A percentile compares a stretch with the other conserved stretches of the same genome.
phyloP scores from a whole-genome alignment of 2,329 filamentous ascomycete species.

The Pseudovirgaria hyperparasitica region DNA sequence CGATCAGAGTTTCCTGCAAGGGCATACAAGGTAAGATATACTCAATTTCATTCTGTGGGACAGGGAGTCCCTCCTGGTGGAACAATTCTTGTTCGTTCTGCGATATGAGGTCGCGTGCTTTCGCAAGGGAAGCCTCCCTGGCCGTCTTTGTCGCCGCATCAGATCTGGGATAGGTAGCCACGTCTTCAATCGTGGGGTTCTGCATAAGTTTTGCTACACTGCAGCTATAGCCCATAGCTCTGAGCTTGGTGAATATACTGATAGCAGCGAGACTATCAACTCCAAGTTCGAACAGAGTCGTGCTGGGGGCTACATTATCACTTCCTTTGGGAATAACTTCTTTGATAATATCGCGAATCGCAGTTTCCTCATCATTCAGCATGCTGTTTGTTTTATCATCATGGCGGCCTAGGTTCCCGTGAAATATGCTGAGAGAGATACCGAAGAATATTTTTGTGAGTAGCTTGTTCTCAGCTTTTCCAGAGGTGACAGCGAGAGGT shows the following conservation, averaged over 20 bases:
- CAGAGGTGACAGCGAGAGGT: conserved; percentile 18
- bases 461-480: conserved; percentile 20
- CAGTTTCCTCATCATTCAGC: conserved; percentile 13
- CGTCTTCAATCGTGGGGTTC: conserved; percentile 21
- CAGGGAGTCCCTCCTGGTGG: conserved; percentile 5
- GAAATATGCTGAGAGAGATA: conserved; percentile 13
- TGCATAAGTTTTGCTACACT: conserved; percentile 23
- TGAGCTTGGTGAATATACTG: conserved; percentile 21
- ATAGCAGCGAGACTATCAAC: conserved; percentile 27
- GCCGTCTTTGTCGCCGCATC: conserved; percentile 5
- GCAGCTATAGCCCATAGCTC: conserved; percentile 19
- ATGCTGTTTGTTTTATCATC: conserved; percentile 9
- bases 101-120: conserved; percentile 5
- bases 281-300: conserved; percentile 25
- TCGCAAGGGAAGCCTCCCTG: conserved; percentile 1
- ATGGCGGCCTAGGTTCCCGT: too few species aligned
- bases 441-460: conserved; percentile 15
- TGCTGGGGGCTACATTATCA: conserved; percentile 10
- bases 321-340: conserved; percentile 10
- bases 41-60: conserved; percentile 4
- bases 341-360: conserved; percentile 13
- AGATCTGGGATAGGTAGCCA: conserved; percentile 18
- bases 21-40: conserved; percentile 17
- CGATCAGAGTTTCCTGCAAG: conserved; percentile 22
- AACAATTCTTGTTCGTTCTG: conserved; percentile 12